Conservation (phyloP, 768 basidiomycete genomes). For the Boletellus ananiceps region DNA sequence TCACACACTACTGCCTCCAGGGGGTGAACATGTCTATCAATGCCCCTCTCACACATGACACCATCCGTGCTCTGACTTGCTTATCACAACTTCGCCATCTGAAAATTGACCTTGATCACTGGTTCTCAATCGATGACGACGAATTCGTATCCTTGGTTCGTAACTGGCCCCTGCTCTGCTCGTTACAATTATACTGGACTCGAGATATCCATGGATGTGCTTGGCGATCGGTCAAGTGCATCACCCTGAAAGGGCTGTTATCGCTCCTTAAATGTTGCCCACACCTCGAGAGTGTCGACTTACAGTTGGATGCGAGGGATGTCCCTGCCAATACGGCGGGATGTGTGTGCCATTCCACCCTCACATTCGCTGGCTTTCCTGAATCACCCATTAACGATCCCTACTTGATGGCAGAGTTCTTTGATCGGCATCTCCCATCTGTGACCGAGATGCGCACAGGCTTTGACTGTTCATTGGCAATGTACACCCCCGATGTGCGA, state of each 20-base stretch:
- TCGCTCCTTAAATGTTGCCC: background rate
- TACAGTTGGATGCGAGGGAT: no score
- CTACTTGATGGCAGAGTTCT: no score
- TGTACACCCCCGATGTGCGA: no score
- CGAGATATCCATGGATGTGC: background rate
- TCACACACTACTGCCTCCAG: background rate
- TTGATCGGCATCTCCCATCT: no score
- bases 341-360: no score
- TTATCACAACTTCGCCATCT: background rate
- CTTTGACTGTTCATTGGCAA: no score
- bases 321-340: no score
- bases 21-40: background rate
- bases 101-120: background rate
- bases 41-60: background rate
- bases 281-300: background rate
- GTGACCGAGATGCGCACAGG: no score
- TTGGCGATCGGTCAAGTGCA: background rate
- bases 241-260: background rate
- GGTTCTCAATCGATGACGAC: background rate
- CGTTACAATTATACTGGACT: background rate
- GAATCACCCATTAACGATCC: no score
- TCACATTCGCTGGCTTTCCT: no score
- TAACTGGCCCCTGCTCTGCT: background rate
- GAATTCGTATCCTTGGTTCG: background rate
- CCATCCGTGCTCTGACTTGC: background rate